A percentile compares a stretch with the other conserved stretches of the same genome.
These are phyloP conservation scores for Marchantia paleacea DNA, from an alignment of 225 moss, liverwort and hornwort species.

Conservation along the genomic window DNA sequence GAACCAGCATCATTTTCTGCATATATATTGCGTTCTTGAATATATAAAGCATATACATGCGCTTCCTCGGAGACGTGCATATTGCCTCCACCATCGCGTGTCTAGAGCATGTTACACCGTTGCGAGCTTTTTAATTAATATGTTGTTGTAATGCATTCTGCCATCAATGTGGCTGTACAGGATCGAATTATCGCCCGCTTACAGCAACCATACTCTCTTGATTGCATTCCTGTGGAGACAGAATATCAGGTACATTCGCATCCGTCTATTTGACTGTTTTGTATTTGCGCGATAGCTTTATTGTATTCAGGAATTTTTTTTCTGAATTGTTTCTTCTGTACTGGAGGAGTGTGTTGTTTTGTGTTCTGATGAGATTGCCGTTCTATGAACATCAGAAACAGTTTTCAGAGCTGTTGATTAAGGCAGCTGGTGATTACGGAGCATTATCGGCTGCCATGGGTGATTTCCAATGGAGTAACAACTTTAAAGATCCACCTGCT, in stretches of 20 bases:
- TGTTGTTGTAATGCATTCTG: too few relatives aligned
- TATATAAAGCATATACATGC: too few relatives aligned
- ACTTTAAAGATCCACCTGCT: conserved; percentile 82
- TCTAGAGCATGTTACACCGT: too few relatives aligned
- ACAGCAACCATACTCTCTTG: conserved; percentile 95
- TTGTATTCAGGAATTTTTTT: background rate
- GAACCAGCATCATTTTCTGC: too few relatives aligned
- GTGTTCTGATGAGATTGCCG: background rate
- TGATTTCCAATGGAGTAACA: conserved; percentile 96
- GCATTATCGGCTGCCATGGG: conserved; percentile 82
- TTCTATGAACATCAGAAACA: conserved; percentile 54
- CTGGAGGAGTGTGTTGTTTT: background rate
- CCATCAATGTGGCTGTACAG: conserved; percentile 41
- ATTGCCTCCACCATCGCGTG: too few relatives aligned
- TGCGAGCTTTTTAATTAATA: too few relatives aligned
- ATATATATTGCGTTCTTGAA: too few relatives aligned
- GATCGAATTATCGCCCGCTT: conserved; percentile 97
- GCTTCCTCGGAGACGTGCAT: too few relatives aligned
- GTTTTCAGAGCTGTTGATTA: conserved; percentile 89
- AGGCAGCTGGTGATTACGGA: conserved; percentile 97
- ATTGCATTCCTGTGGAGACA: conserved; percentile 98
- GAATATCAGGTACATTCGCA: conserved; percentile 74
- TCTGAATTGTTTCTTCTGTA: background rate
- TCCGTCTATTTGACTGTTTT: background rate
- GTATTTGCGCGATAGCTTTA: background rate